These are phyloP conservation scores for Hordeum marinum DNA, from an alignment of 176 grass and related monocot species.

Conservation along the genomic window DNA sequence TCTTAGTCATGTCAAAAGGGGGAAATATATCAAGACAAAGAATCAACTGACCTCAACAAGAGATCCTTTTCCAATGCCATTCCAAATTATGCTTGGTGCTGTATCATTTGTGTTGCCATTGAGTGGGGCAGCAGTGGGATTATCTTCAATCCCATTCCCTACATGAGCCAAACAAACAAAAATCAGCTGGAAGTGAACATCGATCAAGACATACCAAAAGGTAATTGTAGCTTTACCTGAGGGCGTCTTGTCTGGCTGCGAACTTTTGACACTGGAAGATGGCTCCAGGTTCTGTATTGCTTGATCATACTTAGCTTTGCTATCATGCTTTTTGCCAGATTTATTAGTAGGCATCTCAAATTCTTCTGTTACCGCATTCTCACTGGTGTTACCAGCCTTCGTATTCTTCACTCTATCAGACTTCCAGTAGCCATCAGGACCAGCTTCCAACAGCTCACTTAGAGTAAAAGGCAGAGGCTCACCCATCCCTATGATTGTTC, in stretches of 20 bases:
- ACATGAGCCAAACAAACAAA: conserved; percentile 31
- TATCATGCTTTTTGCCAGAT: conserved; percentile 29
- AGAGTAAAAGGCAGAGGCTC: conserved; percentile 87
- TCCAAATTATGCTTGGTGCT: conserved; percentile 40
- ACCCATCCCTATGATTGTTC: conserved; percentile 83
- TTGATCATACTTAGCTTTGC: conserved; percentile 37
- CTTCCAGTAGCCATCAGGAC: conserved; percentile 81
- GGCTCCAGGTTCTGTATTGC: conserved; percentile 2
- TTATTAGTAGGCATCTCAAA: conserved; percentile 15
- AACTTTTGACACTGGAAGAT: conserved; percentile 39
- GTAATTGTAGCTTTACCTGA: conserved; percentile 30
- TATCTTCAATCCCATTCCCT: conserved; percentile 45
- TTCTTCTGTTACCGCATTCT: conserved; percentile 5
- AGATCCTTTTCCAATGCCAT: conserved; percentile 74
- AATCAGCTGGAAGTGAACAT: conserved; percentile 29
- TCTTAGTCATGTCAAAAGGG: neutral
- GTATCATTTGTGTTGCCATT: conserved; percentile 36
- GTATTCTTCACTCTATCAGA: conserved; percentile 34
- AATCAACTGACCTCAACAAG: conserved; percentile 65
- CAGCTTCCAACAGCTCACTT: conserved; percentile 73
- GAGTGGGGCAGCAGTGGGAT: neutral
- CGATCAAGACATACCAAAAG: neutral
- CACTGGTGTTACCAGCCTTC: conserved; percentile 26
- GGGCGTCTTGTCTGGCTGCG: conserved; percentile 26
- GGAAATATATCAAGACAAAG: neutral